Evolutionary conservation across 2,329 filamentous ascomycete species (phyloP), one percentile per base, ranked within the genome.

Genomic region (Neocucurbitaria cava): DNA sequence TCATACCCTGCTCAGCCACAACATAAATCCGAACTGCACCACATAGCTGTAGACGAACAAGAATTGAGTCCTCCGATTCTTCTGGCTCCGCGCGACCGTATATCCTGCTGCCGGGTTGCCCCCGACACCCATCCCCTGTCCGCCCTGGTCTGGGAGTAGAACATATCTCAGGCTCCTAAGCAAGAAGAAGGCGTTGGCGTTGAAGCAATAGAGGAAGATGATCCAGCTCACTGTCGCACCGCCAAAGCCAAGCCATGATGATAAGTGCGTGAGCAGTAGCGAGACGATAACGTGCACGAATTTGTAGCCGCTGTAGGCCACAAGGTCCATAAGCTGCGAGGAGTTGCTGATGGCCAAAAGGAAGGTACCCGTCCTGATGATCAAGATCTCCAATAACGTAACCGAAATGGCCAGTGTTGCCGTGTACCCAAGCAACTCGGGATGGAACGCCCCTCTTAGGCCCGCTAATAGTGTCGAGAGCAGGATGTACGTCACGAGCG

Each of bases 281-380:
- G 93, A 97, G 45, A 91, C 84, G 57, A 99, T 99, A 65, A 97
- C 92, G 28, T 94, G 95, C 24, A 99, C 94, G 71, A 99, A 99
- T 77, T 99, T 99, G 81, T 99, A 99, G 18, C 96, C 96, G 2
- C 90, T 94, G 79, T 99, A 99, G 5, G 96, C 96, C 49, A 99
- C 89, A 46, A 99, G 79, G 69, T 99, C 95, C 54, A 98, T 85
- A 47, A 98, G 85, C 74, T 98, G 95, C 15, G 90, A 95, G 64
- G 96, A 91, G 73, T 95, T 96, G 66, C 88, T 96, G 76, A 99
- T 98, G 78, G 87, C 92, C 46, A 99, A 79, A 49, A 99, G 87
- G 73, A 98, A 99, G 76, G 91, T 96, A 47, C 94, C 95, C 23
- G 96, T 82, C 79, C 96, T 96, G 62, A 99, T 81, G 33, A 91